Conservation (phyloP, 495 filamentous ascomycete species). For the Xanthoparmelia taractica region DNA sequence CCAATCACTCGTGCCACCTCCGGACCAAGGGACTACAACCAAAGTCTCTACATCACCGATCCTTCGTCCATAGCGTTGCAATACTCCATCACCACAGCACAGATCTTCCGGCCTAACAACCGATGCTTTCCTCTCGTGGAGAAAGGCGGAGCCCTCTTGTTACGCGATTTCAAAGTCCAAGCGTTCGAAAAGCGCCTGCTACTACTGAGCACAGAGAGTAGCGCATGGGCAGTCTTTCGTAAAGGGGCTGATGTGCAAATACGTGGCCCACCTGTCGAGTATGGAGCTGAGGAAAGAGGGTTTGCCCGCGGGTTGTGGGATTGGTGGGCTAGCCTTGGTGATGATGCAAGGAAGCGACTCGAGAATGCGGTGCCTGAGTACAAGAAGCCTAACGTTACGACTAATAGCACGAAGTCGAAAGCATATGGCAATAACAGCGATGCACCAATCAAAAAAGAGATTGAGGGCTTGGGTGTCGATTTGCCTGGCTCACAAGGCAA, state of each 20-base stretch:
- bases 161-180: slow-evolving; percentile 64
- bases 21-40: slow-evolving; percentile 61
- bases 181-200: slow-evolving; percentile 39
- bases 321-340: slow-evolving; percentile 42
- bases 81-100: slow-evolving; percentile 37
- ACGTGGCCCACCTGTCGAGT: slow-evolving; percentile 59
- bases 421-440: slow-evolving; percentile 37
- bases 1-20: slow-evolving; percentile 52
- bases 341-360: slow-evolving; percentile 29
- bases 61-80: slow-evolving; percentile 42
- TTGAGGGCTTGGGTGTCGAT: slow-evolving; percentile 31
- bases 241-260: slow-evolving; percentile 40
- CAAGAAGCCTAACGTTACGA: slow-evolving; percentile 31
- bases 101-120: slow-evolving; percentile 68
- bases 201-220: slow-evolving; percentile 43
- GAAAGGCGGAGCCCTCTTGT: slow-evolving; percentile 66
- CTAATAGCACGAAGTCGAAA: slow-evolving; percentile 32
- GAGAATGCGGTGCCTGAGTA: slow-evolving; percentile 21
- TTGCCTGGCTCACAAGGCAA: slow-evolving; percentile 31
- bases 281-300: slow-evolving; percentile 48
- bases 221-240: slow-evolving; percentile 59
- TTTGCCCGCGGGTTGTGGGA: slow-evolving; percentile 47
- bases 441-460: slow-evolving; percentile 33
- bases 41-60: slow-evolving; percentile 65
- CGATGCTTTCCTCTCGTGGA: slow-evolving; percentile 59